Evolutionary conservation across 495 filamentous ascomycete genomes (phyloP).

Genomic region (Penicillium daleae): DNA sequence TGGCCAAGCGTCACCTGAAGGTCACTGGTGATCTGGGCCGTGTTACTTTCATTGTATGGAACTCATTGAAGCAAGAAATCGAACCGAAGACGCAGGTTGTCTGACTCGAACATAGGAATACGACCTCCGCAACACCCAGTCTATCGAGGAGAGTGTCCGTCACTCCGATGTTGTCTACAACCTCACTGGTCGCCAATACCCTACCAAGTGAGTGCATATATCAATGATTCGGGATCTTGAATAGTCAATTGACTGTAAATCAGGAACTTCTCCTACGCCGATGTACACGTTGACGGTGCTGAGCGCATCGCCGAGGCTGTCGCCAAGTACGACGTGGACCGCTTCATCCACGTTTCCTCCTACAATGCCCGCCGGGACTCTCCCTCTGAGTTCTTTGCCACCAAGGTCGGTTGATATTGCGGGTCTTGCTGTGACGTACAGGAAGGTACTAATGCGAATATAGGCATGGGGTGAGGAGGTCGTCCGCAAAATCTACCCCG

Average conservation of each 20-base stretch:
- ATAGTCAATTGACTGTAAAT: conserved; percentile 30
- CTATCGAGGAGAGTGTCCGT: conserved; percentile 93
- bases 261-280: conserved; percentile 91
- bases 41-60: conserved; percentile 76
- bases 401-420: conserved; percentile 65
- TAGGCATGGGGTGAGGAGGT: conserved; percentile 81
- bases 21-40: conserved; percentile 90
- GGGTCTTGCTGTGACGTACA: not conserved
- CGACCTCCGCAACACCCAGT: conserved; percentile 92
- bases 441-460: conserved; percentile 23
- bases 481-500: conserved; percentile 88
- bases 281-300: conserved; percentile 93
- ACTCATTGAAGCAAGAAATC: conserved; percentile 7
- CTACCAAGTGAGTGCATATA: conserved; percentile 77
- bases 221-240: not conserved
- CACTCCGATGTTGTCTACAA: conserved; percentile 99
- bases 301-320: conserved; percentile 94
- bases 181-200: conserved; percentile 88
- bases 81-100: not conserved
- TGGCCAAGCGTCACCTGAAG: conserved; percentile 96
- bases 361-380: conserved; percentile 86
- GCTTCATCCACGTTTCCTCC: conserved; percentile 95
- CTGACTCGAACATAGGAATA: conserved; percentile 67
- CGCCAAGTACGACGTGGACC: conserved; percentile 97
- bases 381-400: conserved; percentile 81